phyloP scores from a whole-genome alignment of 1,284 basidiomycete genomes.

The Wallemia hederae region DNA sequence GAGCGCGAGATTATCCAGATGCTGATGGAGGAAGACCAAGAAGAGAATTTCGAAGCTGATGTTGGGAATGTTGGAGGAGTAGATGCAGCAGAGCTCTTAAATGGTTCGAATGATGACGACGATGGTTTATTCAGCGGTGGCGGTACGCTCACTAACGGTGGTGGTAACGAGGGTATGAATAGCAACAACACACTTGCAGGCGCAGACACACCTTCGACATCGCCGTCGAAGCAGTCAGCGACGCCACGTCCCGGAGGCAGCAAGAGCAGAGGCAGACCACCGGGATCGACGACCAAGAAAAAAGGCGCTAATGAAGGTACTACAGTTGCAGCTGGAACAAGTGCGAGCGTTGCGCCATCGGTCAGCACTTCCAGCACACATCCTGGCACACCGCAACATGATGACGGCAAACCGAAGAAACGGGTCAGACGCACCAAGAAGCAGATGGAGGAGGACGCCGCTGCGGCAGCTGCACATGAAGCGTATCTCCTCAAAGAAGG shows the following conservation, averaged over 20 bases:
- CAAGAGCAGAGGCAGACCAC: neutral
- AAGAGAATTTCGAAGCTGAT: neutral
- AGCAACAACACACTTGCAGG: too few species aligned
- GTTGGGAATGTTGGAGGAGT: neutral
- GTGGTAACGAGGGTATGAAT: too few species aligned
- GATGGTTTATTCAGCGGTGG: neutral
- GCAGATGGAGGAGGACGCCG: neutral
- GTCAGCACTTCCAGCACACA: too few species aligned
- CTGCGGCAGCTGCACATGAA: neutral
- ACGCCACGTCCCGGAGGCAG: neutral
- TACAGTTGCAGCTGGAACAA: too few species aligned
- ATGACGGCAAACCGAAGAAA: neutral
- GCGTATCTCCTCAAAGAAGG: neutral
- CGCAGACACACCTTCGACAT: too few species aligned
- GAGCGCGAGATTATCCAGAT: neutral
- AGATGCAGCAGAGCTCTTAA: too few species aligned
- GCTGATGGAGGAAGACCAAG: neutral
- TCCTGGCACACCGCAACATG: neutral
- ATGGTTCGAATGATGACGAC: too few species aligned
- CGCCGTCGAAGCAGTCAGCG: neutral
- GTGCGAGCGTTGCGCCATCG: too few species aligned
- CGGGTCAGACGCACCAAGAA: neutral
- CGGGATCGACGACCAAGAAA: neutral
- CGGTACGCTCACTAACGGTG: too few species aligned
- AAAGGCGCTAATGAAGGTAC: neutral